Conservation (phyloP, 371 early-diverging fungal species). For the Lichtheimia corymbifera region DNA sequence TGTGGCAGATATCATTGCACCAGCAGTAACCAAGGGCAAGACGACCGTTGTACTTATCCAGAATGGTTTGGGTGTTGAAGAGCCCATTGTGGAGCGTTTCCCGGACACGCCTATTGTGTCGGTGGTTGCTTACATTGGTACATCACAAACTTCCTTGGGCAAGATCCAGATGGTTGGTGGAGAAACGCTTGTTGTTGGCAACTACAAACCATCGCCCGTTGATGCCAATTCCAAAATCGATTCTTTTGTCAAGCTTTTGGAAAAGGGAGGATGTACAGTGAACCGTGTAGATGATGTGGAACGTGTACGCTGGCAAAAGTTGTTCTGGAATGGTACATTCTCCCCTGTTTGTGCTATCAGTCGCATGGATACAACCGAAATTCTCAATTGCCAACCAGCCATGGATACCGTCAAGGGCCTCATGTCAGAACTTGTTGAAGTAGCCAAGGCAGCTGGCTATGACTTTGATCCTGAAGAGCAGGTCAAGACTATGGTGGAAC, state of each 20-base stretch:
- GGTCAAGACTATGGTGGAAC: constrained; percentile 46
- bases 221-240: constrained; percentile 25
- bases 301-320: constrained; percentile 77
- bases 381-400: constrained; percentile 58
- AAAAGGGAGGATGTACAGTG: constrained; percentile 54
- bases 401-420: constrained; percentile 45
- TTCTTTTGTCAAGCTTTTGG: constrained; percentile 42
- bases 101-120: constrained; percentile 72
- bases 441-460: constrained; percentile 56
- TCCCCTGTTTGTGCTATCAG: constrained; percentile 73
- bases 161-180: constrained; percentile 50
- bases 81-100: constrained; percentile 58
- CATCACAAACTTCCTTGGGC: constrained; percentile 65
- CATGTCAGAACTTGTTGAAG: constrained; percentile 66
- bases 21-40: constrained; percentile 56
- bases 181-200: constrained; percentile 36
- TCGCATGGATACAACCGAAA: constrained; percentile 63
- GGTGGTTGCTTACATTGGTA: constrained; percentile 75
- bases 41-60: constrained; percentile 81
- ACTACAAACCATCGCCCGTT: constrained; percentile 28
- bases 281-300: constrained; percentile 63
- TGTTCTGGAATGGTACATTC: constrained; percentile 86
- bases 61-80: constrained; percentile 86
- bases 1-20: constrained; percentile 63
- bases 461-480: constrained; percentile 45